Conservation (phyloP, 805 yeast genomes). For the Yamadazyma kitorensis region DNA sequence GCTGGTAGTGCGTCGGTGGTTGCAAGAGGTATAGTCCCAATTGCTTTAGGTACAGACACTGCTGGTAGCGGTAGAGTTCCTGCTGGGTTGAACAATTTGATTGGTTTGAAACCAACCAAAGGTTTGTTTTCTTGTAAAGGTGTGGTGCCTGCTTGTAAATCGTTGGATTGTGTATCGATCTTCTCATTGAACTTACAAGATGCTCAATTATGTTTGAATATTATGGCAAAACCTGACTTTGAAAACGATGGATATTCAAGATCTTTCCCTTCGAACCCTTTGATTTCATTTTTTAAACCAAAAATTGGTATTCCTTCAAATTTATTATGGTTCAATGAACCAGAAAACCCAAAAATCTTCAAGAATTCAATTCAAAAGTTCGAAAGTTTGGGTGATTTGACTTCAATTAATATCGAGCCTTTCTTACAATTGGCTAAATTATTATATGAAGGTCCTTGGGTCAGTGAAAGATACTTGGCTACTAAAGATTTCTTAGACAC, state of each 20-base stretch:
- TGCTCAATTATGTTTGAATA: slow-evolving; percentile 72
- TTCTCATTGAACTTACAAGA: slow-evolving; percentile 76
- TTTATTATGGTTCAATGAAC: slow-evolving; percentile 79
- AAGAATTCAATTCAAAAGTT: slow-evolving; percentile 52
- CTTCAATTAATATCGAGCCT: slow-evolving; percentile 68
- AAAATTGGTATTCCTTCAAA: slow-evolving; percentile 73
- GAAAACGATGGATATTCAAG: slow-evolving; percentile 79
- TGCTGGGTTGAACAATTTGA: slow-evolving; percentile 86
- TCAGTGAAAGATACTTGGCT: slow-evolving; percentile 89
- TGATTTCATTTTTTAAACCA: slow-evolving; percentile 56
- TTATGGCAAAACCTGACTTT: slow-evolving; percentile 70
- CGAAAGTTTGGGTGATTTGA: slow-evolving; percentile 38
- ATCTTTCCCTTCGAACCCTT: slow-evolving; percentile 64
- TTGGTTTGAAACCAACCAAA: slow-evolving; percentile 90
- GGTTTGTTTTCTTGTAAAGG: slow-evolving; percentile 87
- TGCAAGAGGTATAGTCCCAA: slow-evolving; percentile 84
- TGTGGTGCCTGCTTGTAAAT: slow-evolving; percentile 96
- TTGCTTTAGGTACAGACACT: slow-evolving; percentile 92
- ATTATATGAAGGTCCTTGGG: slow-evolving; percentile 98
- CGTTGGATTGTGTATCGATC: slow-evolving; percentile 88
- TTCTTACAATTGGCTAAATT: slow-evolving; percentile 80
- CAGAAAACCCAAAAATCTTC: slow-evolving; percentile 70
- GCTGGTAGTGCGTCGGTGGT: slow-evolving; percentile 95
- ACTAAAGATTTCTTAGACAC: slow-evolving; percentile 66
- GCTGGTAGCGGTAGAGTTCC: slow-evolving; percentile 99